These are phyloP conservation scores for Yamadazyma triangularis DNA, from an alignment of 1,139 yeast species.

Conservation along the genomic window DNA sequence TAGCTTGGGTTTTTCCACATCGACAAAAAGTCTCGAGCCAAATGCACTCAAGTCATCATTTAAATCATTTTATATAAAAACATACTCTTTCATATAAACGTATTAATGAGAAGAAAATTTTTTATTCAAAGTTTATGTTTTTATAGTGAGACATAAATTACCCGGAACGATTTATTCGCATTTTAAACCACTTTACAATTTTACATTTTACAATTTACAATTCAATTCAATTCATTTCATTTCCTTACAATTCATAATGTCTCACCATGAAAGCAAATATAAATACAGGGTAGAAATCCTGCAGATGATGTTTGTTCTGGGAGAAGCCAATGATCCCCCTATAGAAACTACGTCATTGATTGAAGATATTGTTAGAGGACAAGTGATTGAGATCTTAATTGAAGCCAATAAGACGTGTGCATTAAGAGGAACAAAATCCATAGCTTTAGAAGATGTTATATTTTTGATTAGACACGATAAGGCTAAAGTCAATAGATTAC, in stretches of 20 bases:
- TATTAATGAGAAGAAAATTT: slow-evolving; percentile 1
- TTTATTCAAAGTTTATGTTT: no score
- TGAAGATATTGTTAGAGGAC: slow-evolving; percentile 93
- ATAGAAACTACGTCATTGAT: slow-evolving; percentile 84
- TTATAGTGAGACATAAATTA: no score
- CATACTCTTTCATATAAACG: slow-evolving; percentile 8
- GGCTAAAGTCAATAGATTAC: slow-evolving; percentile 86
- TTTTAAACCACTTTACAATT: no score
- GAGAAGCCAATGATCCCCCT: slow-evolving; percentile 94
- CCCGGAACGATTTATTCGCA: no score
- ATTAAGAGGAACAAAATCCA: slow-evolving; percentile 75
- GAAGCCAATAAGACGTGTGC: slow-evolving; percentile 80
- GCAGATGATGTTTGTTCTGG: slow-evolving; percentile 98
- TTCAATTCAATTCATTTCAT: no score
- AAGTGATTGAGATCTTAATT: slow-evolving; percentile 81
- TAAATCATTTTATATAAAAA: slow-evolving; percentile 7
- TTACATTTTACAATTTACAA: no score
- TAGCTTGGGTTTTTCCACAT: slow-evolving; percentile 93
- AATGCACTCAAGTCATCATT: slow-evolving; percentile 91
- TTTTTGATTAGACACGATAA: slow-evolving; percentile 89
- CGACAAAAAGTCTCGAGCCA: slow-evolving; percentile 92
- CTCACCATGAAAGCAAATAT: slow-evolving; percentile 45
- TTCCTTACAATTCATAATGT: no score
- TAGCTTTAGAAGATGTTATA: slow-evolving; percentile 89
- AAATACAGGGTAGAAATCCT: slow-evolving; percentile 82